Evolutionary conservation across 1,139 yeast genomes (phyloP).

Genomic region (Komagataea norvegica): DNA sequence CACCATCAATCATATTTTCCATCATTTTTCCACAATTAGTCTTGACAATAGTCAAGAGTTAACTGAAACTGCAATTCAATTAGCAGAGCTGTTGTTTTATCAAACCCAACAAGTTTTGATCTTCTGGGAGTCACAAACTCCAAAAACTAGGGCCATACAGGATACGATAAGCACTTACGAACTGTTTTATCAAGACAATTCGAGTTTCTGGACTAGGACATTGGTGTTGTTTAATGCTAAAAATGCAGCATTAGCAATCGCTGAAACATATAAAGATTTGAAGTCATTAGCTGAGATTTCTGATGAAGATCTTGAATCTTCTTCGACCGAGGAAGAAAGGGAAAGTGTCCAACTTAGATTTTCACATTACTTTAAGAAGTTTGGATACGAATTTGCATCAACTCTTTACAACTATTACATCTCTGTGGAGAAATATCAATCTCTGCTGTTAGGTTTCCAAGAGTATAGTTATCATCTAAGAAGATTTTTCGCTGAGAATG

Average conservation of each 20-base stretch:
- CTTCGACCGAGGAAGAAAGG: constrained; percentile 31
- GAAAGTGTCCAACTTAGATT: constrained; percentile 35
- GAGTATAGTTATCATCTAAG: constrained; percentile 47
- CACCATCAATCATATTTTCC: constrained; percentile 29
- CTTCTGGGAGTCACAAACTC: constrained; percentile 27
- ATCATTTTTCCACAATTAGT: constrained; percentile 22
- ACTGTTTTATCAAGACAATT: constrained; percentile 28
- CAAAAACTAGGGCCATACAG: constrained; percentile 25
- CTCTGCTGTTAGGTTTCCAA: constrained; percentile 54
- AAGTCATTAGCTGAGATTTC: constrained; percentile 61
- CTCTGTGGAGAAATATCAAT: constrained; percentile 46
- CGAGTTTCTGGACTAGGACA: constrained; percentile 50
- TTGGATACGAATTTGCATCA: constrained; percentile 66
- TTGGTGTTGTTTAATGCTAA: constrained; percentile 44
- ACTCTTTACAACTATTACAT: constrained; percentile 60
- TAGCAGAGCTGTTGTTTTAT: constrained; percentile 34
- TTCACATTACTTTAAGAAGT: constrained; percentile 51
- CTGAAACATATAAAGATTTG: constrained; percentile 65
- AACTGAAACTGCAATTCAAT: constrained; percentile 25
- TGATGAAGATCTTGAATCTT: constrained; percentile 45
- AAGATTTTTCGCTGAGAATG: constrained; percentile 46
- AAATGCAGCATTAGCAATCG: constrained; percentile 54
- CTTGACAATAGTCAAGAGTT: constrained; percentile 4
- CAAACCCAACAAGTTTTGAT: constrained; percentile 29
- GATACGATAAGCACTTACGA: constrained; percentile 18